Evolutionary conservation across 129 eudicot species (phyloP).

Genomic region (Artemisia tridentata): DNA sequence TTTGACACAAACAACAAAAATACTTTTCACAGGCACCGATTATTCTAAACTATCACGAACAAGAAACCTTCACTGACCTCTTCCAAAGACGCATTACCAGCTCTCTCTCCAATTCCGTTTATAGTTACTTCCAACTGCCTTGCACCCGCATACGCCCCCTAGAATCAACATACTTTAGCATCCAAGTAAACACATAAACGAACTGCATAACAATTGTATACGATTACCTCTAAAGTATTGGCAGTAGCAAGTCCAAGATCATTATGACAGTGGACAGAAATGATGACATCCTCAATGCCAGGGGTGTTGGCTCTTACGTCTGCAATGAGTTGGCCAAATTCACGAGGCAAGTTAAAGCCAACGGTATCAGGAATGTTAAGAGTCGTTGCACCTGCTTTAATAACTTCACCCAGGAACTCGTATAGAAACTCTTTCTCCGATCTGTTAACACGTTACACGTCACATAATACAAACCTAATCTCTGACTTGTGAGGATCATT

Average conservation of each 20-base stretch:
- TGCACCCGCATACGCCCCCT: conserved; percentile 93
- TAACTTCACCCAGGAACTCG: conserved; percentile 65
- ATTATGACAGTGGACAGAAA: conserved; percentile 72
- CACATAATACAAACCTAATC: no score
- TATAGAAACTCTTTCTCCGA: conserved; percentile 78
- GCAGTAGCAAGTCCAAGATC: conserved; percentile 77
- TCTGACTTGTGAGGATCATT: no score
- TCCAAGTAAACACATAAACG: not conserved
- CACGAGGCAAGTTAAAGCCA: conserved; percentile 51
- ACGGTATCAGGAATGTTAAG: conserved; percentile 86
- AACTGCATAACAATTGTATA: conserved; percentile 10
- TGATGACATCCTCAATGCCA: conserved; percentile 52
- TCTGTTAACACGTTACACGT: conserved; percentile 32
- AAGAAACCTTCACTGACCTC: conserved; percentile 44
- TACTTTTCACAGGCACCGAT: not conserved
- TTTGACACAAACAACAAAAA: not conserved
- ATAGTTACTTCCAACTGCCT: conserved; percentile 83
- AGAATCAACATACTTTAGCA: not conserved
- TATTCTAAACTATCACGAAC: not conserved
- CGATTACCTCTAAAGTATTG: conserved; percentile 55
- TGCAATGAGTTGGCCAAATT: conserved; percentile 63
- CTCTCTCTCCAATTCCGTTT: conserved; percentile 93
- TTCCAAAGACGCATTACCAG: conserved; percentile 89
- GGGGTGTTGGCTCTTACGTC: conserved; percentile 57
- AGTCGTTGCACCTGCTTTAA: conserved; percentile 85